Conservation (phyloP, 371 early-diverging fungal genomes). For the Actinomortierella ambigua region DNA sequence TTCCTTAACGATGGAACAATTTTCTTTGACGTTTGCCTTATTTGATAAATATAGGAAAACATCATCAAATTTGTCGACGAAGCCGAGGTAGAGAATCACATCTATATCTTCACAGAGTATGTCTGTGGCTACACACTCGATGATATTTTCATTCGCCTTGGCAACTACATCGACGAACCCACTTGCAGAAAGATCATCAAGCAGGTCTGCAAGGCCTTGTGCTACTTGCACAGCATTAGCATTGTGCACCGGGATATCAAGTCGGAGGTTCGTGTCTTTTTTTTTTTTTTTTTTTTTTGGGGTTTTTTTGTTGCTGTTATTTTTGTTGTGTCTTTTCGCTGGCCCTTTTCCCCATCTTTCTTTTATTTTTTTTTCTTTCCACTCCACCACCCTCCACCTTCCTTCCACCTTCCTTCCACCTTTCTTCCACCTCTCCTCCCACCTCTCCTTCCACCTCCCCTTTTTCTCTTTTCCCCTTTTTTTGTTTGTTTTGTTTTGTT, state of each 20-base stretch:
- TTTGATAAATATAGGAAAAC: conserved; percentile 16
- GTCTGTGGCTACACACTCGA: conserved; percentile 15
- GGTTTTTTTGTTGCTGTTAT: neutral
- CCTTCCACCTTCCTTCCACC: too few relatives aligned
- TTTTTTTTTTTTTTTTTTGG: neutral
- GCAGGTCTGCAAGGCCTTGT: conserved; percentile 20
- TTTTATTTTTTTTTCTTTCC: neutral
- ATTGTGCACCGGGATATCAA: conserved; percentile 46
- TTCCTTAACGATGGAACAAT: too few relatives aligned
- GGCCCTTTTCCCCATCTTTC: neutral
- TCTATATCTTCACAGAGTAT: conserved; percentile 29
- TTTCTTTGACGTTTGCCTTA: too few relatives aligned
- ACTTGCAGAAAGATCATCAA: conserved; percentile 14
- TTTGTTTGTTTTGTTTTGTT: too few relatives aligned
- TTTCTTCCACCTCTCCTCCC: too few relatives aligned
- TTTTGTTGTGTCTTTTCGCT: neutral
- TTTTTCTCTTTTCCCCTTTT: too few relatives aligned
- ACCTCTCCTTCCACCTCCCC: too few relatives aligned
- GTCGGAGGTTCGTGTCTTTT: conserved; percentile 21
- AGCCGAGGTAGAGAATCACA: neutral
- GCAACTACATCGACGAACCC: conserved; percentile 8
- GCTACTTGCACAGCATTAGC: conserved; percentile 14
- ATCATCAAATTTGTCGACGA: conserved; percentile 22
- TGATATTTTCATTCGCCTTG: neutral
- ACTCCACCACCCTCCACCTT: too few relatives aligned